Evolutionary conservation across 352 stramenopile genomes (phyloP), one percentile per base, ranked within the genome.

Genomic region (Phytophthora macrochlamydospora): DNA sequence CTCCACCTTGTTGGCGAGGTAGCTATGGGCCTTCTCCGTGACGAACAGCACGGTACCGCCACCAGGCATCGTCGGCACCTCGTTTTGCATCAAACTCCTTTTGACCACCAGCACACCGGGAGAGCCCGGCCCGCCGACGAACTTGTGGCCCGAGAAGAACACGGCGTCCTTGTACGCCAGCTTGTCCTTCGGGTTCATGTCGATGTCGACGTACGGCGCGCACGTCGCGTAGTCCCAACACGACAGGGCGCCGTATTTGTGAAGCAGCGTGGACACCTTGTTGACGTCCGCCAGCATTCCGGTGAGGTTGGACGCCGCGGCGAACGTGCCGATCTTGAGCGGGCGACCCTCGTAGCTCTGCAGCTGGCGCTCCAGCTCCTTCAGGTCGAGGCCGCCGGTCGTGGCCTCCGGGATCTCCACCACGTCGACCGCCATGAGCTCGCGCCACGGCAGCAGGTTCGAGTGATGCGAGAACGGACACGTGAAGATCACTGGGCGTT

Each of bases 381-480:
- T 56, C 28, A 91, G n/a, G 59, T 96, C 86, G 9, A 98, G 42
- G 18, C 79, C 75, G 0, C 76, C 78, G 12, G 56, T 56, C 24
- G 69, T 71, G 48, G 81, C 70, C 55, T 91, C 88, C 1, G 78
- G 73, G 28, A 98, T 85, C 44, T 75, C 71, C 1, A 97, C 78
- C 7, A 98, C 83, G 31, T 97, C 84, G 4, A 79, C 87, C 14
- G 62, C 81, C 51, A 67, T 56, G 32, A 84, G 90, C 81, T 99
- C 97, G 51, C 97, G 78, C 97, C 97, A 99, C 6, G 97, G 97
- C 8, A 99, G 71, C 31, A 99, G 67, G 76, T 99, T 99, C 24
- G 94, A 98, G 73, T 99, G 98, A 74, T 99, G 98, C 67, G 98
- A 97, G 56, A 98, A 98, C 8, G 97, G 97, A 40, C 94, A 87